Conservation (phyloP, 1,284 basidiomycete species). For the Ustilago hordei region DNA sequence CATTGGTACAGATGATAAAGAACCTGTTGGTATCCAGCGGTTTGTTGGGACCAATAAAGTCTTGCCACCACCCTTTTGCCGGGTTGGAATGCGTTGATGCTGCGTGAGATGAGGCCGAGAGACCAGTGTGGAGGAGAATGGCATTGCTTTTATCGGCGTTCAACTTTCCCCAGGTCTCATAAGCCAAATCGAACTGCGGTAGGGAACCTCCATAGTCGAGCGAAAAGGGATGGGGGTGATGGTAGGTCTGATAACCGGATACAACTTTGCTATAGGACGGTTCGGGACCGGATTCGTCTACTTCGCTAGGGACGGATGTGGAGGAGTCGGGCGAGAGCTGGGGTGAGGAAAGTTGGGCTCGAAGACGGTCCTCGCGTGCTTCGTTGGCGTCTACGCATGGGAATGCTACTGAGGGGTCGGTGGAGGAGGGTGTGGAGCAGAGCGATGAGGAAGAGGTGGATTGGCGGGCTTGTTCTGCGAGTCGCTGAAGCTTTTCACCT, state of each 20-base stretch:
- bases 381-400: constrained; percentile 68
- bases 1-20: constrained; percentile 96
- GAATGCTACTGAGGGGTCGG: constrained; percentile 49
- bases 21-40: constrained; percentile 92
- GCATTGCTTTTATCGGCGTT: constrained; percentile 84
- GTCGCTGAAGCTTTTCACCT: constrained; percentile 44
- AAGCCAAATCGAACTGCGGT: constrained; percentile 84
- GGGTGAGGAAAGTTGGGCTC: constrained; percentile 34
- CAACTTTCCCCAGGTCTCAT: constrained; percentile 96
- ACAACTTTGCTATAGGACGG: constrained; percentile 71
- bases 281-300: constrained; percentile 69
- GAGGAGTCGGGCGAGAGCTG: constrained; percentile 1
- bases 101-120: constrained; percentile 95
- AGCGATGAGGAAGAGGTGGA: constrained; percentile 18
- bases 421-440: constrained; percentile 21
- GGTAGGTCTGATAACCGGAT: constrained; percentile 69
- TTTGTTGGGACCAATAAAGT: constrained; percentile 90
- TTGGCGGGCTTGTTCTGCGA: constrained; percentile 23
- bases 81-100: constrained; percentile 84
- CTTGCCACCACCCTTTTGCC: constrained; percentile 95
- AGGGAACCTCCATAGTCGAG: constrained; percentile 81
- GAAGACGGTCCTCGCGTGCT: constrained; percentile 54
- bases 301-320: constrained; percentile 9
- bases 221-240: constrained; percentile 74
- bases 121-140: constrained; percentile 95